Evolutionary conservation across 306 rosid species (phyloP).

Genomic region (Castanea sativa): DNA sequence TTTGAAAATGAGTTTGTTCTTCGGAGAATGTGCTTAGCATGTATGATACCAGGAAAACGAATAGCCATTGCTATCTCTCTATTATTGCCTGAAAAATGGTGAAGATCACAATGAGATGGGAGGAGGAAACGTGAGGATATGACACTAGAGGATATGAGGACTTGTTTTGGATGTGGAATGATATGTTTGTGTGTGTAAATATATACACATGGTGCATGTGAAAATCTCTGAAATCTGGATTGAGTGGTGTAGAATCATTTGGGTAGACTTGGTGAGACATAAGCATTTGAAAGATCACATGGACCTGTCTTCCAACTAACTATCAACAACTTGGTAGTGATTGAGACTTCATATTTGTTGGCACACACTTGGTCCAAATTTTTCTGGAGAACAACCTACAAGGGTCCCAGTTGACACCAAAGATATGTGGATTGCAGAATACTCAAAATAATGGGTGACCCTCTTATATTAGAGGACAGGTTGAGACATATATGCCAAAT

Average conservation of each 20-base stretch:
- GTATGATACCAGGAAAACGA: constrained; percentile 25
- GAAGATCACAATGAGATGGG: constrained; percentile 1
- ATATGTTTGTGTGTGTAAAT: not conserved
- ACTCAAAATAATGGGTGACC: not conserved
- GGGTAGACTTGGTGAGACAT: constrained; percentile 1
- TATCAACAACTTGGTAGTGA: constrained; percentile 16
- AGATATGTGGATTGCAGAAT: not conserved
- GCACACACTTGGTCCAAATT: not conserved
- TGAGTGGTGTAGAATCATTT: constrained; percentile 15
- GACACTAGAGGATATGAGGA: not conserved
- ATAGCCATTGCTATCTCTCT: constrained; percentile 16
- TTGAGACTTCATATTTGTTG: constrained; percentile 1
- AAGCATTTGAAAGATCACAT: constrained; percentile 25
- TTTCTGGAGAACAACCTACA: constrained; percentile 1
- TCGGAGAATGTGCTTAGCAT: constrained; percentile 39
- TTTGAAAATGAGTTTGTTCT: constrained; percentile 22
- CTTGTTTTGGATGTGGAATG: not conserved
- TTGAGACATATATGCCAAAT: too few species aligned
- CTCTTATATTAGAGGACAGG: too few species aligned
- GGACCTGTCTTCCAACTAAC: constrained; percentile 20
- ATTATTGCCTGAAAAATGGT: not conserved
- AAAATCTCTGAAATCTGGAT: not conserved
- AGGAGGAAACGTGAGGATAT: not conserved
- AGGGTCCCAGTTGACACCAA: constrained; percentile 7
- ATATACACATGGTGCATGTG: constrained; percentile 12